phyloP scores from a whole-genome alignment of 768 basidiomycete species.

The Gloeostereum incarnatum region DNA sequence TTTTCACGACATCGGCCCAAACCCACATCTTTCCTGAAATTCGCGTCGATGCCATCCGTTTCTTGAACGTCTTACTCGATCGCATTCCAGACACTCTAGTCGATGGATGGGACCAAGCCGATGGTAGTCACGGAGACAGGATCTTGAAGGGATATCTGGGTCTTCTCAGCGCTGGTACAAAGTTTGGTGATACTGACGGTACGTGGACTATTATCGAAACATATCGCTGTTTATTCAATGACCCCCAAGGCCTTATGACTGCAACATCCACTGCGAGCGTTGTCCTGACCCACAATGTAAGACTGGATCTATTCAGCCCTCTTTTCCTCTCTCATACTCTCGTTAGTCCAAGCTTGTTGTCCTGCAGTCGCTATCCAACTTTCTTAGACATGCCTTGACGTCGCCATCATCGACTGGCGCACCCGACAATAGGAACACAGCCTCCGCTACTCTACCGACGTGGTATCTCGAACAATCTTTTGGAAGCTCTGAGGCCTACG shows the following conservation, averaged over 20 bases:
- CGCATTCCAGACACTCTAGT: conserved; percentile 59
- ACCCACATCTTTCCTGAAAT: conserved; percentile 96
- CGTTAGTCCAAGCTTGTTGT: conserved; percentile 72
- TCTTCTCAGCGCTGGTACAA: conserved; percentile 62
- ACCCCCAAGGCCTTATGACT: conserved; percentile 22
- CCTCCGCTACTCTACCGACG: conserved; percentile 25
- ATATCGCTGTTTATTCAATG: neutral
- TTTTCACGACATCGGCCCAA: conserved; percentile 86
- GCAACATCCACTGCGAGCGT: conserved; percentile 60
- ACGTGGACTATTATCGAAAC: conserved; percentile 3
- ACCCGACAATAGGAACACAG: conserved; percentile 11
- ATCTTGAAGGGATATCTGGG: conserved; percentile 76
- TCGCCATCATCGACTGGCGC: conserved; percentile 7
- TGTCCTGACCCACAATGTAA: conserved; percentile 53
- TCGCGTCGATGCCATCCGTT: conserved; percentile 78
- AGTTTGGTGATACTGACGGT: conserved; percentile 52
- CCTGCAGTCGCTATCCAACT: conserved; percentile 59
- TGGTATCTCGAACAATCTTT: conserved; percentile 68
- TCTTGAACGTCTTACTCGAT: conserved; percentile 68
- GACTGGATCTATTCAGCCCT: conserved; percentile 11
- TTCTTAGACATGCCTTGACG: conserved; percentile 43
- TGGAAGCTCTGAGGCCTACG: conserved; percentile 35
- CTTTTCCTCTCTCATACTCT: conserved; percentile 5
- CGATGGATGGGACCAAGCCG: conserved; percentile 54
- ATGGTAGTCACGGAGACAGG: conserved; percentile 44